Conservation (phyloP, 305 asterid genomes). For the Caryopteris hybrid region DNA sequence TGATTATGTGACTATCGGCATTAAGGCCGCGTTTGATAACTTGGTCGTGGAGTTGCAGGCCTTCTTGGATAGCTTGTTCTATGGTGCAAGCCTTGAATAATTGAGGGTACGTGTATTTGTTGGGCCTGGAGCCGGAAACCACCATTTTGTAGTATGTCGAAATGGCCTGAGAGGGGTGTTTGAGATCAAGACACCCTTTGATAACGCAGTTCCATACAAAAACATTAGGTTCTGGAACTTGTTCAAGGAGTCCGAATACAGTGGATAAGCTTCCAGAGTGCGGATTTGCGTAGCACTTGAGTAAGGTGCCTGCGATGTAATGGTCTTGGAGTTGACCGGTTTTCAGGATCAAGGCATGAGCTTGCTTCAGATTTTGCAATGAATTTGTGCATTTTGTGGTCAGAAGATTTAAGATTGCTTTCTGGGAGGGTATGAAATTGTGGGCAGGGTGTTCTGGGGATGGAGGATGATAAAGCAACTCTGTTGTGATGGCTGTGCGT, state of each 20-base stretch:
- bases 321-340: conserved; percentile 44
- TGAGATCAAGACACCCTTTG: conserved; percentile 34
- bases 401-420: conserved; percentile 32
- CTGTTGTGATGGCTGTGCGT: background rate
- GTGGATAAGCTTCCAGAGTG: conserved; percentile 19
- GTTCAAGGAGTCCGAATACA: conserved; percentile 21
- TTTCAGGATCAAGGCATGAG: conserved; percentile 41
- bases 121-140: conserved; percentile 27
- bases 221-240: conserved; percentile 38
- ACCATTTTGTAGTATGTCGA: conserved; percentile 26
- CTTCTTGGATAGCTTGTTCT: conserved; percentile 27
- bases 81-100: conserved; percentile 38
- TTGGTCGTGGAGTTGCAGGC: conserved; percentile 33
- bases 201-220: conserved; percentile 39
- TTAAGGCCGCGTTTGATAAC: conserved; percentile 28
- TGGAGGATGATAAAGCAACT: conserved; percentile 21
- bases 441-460: background rate
- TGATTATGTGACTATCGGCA: conserved; percentile 29
- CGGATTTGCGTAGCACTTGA: conserved; percentile 43
- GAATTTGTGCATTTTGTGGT: conserved; percentile 38
- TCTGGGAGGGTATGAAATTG: conserved; percentile 19
- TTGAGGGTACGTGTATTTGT: conserved; percentile 39
- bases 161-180: conserved; percentile 21
- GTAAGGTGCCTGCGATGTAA: conserved; percentile 35
- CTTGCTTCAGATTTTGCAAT: conserved; percentile 30